These are phyloP conservation scores for Phylloboletellus chloephorus DNA, from an alignment of 1,284 basidiomycete species.

Conservation along the genomic window DNA sequence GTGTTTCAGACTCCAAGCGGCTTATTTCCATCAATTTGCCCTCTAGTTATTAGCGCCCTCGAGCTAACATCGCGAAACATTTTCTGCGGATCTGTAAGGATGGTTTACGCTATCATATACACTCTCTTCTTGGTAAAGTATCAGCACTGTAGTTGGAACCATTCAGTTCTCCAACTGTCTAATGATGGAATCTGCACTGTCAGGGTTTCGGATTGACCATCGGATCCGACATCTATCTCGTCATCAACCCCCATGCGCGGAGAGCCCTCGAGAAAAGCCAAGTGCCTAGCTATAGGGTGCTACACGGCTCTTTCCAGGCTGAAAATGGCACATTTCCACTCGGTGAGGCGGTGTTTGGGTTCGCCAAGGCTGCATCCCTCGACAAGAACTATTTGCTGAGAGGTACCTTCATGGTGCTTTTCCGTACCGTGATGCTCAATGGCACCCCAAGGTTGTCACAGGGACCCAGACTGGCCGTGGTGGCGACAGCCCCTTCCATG, in stretches of 20 bases:
- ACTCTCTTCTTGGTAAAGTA: slow-evolving; percentile 69
- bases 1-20: slow-evolving; percentile 28
- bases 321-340: slow-evolving; percentile 47
- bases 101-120: slow-evolving; percentile 87
- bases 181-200: slow-evolving; percentile 2
- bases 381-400: slow-evolving; percentile 44
- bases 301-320: slow-evolving; percentile 59
- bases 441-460: slow-evolving; percentile 54
- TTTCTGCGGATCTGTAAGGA: slow-evolving; percentile 80
- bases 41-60: slow-evolving; percentile 70
- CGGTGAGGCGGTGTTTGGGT: slow-evolving; percentile 59
- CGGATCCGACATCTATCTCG: slow-evolving; percentile 79
- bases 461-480: slow-evolving; percentile 71
- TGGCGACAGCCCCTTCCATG: slow-evolving; percentile 69
- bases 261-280: slow-evolving; percentile 41
- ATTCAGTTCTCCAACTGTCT: slow-evolving; percentile 5
- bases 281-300: slow-evolving; percentile 41
- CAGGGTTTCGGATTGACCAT: slow-evolving; percentile 83
- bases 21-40: slow-evolving; percentile 8
- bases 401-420: slow-evolving; percentile 34
- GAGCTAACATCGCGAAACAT: slow-evolving; percentile 82
- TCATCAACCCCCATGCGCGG: slow-evolving; percentile 67
- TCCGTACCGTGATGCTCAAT: not conserved
- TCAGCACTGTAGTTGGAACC: not conserved
- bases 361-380: slow-evolving; percentile 42